Evolutionary conservation across 345 rosid species (phyloP), one percentile per base, ranked within the genome.

Genomic region (Alliaria petiolata): DNA sequence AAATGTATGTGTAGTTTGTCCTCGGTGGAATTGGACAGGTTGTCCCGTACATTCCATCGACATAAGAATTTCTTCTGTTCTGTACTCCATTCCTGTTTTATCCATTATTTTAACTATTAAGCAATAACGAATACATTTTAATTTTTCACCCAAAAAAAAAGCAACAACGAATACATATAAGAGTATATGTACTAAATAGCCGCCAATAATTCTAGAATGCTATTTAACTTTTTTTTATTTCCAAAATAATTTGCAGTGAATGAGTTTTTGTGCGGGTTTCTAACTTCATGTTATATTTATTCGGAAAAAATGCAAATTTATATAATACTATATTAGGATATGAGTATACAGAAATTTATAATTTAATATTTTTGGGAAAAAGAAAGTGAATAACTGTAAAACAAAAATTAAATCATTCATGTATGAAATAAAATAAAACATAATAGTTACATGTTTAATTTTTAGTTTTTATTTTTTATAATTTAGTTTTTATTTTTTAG

Each of bases 11-110:
- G 77, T 78, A 89, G 69, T 91, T 91, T 68, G 58, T 81, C 8
- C 92, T 83, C 0, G 97, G 96, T 61, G 97, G 97, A 38, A 91
- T 91, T 1, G 97, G 97, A 56, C 97, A 91, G 0, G 97, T 89
- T 3, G 97, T 91, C 56, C 97, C 97, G 31, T n/a, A 72, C 12
- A 91, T 87, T 28, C 97, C 97, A 50, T 91, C 97, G 35, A 77
- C 85, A 28, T 11, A 91, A 10, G 96, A 91, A 35, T 91, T 91
- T 76, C 93, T 89, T 71, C 97, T 87, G 71, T 91, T 82, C 34
- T 91, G 97, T 46, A 91, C 36, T 13, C 96, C 97, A 69, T 78
- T 87, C 97, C 97, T 91, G 51, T 17, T 7, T n/a, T 25, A 38
- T 45, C 10, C 28, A 73, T 8, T 55, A 14, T 14, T 53, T 4